Base-by-base conservation (phyloP, 2,329 filamentous ascomycete species). In the Sarocladium kiliense region DNA sequence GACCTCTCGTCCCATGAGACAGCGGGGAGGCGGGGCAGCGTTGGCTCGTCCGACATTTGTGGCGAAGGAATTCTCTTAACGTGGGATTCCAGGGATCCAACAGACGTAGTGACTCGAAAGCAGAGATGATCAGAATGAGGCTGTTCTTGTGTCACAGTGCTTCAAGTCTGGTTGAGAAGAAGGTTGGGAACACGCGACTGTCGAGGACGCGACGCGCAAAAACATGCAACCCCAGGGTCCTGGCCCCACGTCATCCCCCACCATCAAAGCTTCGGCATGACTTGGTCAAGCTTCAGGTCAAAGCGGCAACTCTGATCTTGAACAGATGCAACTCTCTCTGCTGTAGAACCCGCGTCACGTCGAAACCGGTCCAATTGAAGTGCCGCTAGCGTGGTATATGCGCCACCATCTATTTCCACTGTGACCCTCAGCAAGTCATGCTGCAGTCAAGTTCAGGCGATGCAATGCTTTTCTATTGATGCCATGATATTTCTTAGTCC, bases 401-500 rank as follows among this genome's bases (percentile, higher is more conserved):
- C 36, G 36, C 36, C 5, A 6, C 36, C 12, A 9, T n/a, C 5
- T 10, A 39, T 39, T 5, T 39, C n/a, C 36, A 39, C 16, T 39
- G 36, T 32, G 30, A 32, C 30, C 30, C 7, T 12, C 6, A 32
- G 30, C 30, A 32, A 32, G 30, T 7, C 30, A 32, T 7, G 12
- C 30, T 32, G 30, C 30, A 32, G 12, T 9, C 7, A 5, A 16
- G 7, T 39, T 39, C 36, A 16, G 36, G 12, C 6, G 18, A 39
- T 39, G 9, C 9, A 6, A 39, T 26, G 12, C 7, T 26, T 41
- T 21, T 41, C 21, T 27, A 19, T 23, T 30, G 10, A n/a, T 56
- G 7, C 27, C 21, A 42, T 27, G 9, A 16, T 7, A 34, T 6
- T 11, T 44, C 55, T 77, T 73, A 86, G 62, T 87, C 82, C 80